Evolutionary conservation across 495 filamentous ascomycete genomes (phyloP).

Genomic region (Trichoderma asperelloides): DNA sequence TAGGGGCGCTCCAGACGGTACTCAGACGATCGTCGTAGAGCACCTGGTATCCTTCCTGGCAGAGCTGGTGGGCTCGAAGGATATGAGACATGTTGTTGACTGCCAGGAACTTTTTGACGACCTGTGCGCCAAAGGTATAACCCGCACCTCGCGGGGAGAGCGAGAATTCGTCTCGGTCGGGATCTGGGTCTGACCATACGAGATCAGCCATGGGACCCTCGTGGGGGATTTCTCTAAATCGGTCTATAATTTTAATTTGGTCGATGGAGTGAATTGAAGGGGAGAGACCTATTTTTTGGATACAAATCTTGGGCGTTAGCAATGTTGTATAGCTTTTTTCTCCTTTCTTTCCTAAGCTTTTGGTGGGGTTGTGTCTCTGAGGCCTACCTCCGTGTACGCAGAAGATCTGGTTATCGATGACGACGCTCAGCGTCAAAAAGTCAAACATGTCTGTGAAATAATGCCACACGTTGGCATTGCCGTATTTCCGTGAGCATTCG

Average conservation of each 20-base stretch:
- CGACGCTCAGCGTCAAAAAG: constrained; percentile 89
- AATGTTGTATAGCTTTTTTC: constrained; percentile 7
- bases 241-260: constrained; percentile 98
- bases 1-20: constrained; percentile 96
- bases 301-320: background rate
- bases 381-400: constrained; percentile 78
- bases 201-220: constrained; percentile 99
- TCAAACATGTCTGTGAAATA: constrained; percentile 99
- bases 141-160: constrained; percentile 88
- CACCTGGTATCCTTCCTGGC: constrained; percentile 93
- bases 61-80: constrained; percentile 89
- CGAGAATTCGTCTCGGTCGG: constrained; percentile 91
- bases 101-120: constrained; percentile 94
- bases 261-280: constrained; percentile 97
- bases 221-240: constrained; percentile 95
- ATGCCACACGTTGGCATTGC: constrained; percentile 97
- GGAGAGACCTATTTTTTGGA: constrained; percentile 53
- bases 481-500: constrained; percentile 94
- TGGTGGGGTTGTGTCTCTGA: constrained; percentile 10
- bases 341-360: background rate
- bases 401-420: constrained; percentile 98
- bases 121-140: constrained; percentile 94
- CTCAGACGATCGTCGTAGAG: constrained; percentile 89
- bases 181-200: constrained; percentile 95
- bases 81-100: constrained; percentile 97